A percentile compares a stretch with the other conserved stretches of the same genome.
These are phyloP conservation scores for Cladosporium austrohemisphaericum DNA, from an alignment of 2,329 filamentous ascomycete genomes.

Conservation along the genomic window DNA sequence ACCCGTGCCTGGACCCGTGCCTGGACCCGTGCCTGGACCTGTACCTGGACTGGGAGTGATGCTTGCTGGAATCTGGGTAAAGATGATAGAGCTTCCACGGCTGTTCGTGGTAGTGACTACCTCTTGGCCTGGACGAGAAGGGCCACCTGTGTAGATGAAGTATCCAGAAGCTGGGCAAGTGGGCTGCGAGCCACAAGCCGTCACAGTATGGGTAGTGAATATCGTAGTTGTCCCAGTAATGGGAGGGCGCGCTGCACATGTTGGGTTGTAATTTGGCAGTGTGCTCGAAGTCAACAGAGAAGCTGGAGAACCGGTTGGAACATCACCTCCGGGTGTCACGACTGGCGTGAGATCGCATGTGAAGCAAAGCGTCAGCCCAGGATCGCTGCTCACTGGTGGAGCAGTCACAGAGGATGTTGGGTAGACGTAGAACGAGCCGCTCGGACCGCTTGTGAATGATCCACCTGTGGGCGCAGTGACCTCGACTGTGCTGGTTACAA, in stretches of 20 bases:
- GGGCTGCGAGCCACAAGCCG: conserved; percentile 27
- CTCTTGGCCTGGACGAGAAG: conserved; percentile 17
- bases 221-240: conserved; percentile 30
- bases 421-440: conserved; percentile 23
- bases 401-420: conserved; percentile 18
- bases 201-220: conserved; percentile 31
- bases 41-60: conserved; percentile 3
- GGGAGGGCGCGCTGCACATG: conserved; percentile 17
- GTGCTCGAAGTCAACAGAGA: not conserved
- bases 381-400: not conserved
- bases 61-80: conserved; percentile 21
- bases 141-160: conserved; percentile 18
- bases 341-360: conserved; percentile 29
- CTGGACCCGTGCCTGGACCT: conserved; percentile 1
- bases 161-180: conserved; percentile 29
- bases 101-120: conserved; percentile 24
- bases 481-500: conserved; percentile 15
- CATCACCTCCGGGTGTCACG: conserved; percentile 17
- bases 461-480: conserved; percentile 20
- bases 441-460: conserved; percentile 20
- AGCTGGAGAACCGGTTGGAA: conserved; percentile 2
- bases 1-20: conserved; percentile 2
- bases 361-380: conserved; percentile 24
- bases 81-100: conserved; percentile 20
- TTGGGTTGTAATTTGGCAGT: conserved; percentile 8